phyloP scores from a whole-genome alignment of 2,329 filamentous ascomycete species.

The Diaporthe amygdali region DNA sequence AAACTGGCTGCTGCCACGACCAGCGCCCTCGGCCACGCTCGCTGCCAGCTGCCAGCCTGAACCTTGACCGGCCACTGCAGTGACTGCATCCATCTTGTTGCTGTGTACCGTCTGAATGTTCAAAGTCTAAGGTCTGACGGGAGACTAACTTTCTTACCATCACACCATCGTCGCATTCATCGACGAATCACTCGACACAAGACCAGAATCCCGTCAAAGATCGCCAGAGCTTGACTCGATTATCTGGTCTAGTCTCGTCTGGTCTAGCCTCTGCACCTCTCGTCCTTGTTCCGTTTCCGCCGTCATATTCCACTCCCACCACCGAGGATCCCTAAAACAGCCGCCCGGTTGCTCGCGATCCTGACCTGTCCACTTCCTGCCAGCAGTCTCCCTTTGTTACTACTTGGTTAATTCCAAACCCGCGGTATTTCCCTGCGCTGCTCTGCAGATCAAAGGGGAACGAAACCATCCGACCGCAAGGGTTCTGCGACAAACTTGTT shows the following conservation, averaged over 20 bases:
- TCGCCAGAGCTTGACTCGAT: conserved; percentile 15
- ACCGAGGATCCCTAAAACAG: not conserved
- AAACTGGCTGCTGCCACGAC: not conserved
- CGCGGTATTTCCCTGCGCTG: not conserved
- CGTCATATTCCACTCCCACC: conserved; percentile 4
- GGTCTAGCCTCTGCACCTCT: not conserved
- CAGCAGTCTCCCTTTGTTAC: not conserved
- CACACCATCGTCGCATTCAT: conserved; percentile 7
- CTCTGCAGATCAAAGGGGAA: not conserved
- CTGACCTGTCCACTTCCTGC: not conserved
- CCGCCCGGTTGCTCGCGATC: not conserved
- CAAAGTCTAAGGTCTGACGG: not conserved
- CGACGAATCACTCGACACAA: conserved; percentile 5
- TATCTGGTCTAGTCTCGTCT: not conserved
- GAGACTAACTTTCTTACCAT: conserved; percentile 8
- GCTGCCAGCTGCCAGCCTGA: not conserved
- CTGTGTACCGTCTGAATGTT: not conserved
- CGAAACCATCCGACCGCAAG: not conserved
- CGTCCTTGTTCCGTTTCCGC: not conserved
- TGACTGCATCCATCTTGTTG: conserved; percentile 5
- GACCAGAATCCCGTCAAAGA: conserved; percentile 4
- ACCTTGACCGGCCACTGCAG: conserved; percentile 4
- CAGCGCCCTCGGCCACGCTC: not conserved
- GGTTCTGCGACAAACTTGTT: not conserved
- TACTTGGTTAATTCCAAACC: not conserved